Evolutionary conservation across 805 yeast species (phyloP), one percentile per base, ranked within the genome.

Genomic region (Osmozyma mogii): DNA sequence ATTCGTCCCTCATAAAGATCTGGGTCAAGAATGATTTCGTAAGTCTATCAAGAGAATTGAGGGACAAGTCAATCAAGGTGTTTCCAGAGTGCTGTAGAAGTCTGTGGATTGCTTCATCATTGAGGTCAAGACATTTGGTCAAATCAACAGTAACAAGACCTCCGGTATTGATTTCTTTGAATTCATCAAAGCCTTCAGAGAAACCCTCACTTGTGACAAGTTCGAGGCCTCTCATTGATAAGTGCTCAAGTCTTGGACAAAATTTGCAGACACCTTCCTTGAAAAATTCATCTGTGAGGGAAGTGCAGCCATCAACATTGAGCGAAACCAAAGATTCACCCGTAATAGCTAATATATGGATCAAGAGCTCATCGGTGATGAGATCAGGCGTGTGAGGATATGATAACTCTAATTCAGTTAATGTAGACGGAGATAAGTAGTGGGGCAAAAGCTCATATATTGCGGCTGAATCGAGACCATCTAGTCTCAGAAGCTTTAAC

Each of bases 141-240:
- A 89, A 46, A 39, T 71, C 72, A 13, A 84, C 65, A 27, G 62
- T 64, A 41, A 70, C 67, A 24, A 89, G 53, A 0, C 88, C 87
- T 3, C 65, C 71, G 21, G 49, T 45, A 45, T 67, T 74, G 3
- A 65, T 52, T 4, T 36, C 43, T 3, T 54, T 44, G 75, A 83
- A 80, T 14, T 68, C 60, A 2, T 58, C 52, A 44, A 87, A 81
- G 12, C 85, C 62, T 5, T 61, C 61, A 0, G 61, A 58, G 34
- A 87, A 50, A 0, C 88, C 88, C 14, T 70, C 80, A 39, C 78
- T 77, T 0, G 94, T 76, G 15, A 89, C 53, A 37, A 72, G 77
- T 34, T 77, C 82, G 11, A 87, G 52, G 9, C 58, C 58, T 13
- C 58, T 65, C 27, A 88, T 51, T 2, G 87, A 76, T 8, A 89